phyloP scores from a whole-genome alignment of 176 grass and related monocot species.

The Aegilops longissima region DNA sequence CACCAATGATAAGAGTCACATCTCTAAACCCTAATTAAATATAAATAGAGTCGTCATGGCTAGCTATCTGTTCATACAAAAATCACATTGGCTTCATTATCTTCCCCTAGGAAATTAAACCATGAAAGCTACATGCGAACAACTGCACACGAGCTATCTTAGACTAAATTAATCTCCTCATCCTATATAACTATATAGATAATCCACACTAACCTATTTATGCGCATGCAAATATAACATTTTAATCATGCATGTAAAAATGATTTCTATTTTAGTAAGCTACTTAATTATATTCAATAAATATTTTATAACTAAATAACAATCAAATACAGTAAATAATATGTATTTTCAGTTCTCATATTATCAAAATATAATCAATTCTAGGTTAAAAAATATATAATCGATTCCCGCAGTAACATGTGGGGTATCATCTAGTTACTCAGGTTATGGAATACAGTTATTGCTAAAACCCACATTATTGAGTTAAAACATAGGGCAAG shows the following conservation, averaged over 20 bases:
- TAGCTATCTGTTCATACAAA: constrained; percentile 22
- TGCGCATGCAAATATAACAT: not conserved
- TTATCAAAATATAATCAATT: too few relatives aligned
- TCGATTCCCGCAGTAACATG: too few relatives aligned
- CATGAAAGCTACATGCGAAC: constrained; percentile 30
- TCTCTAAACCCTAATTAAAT: not conserved
- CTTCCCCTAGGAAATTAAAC: constrained; percentile 2
- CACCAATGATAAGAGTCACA: constrained; percentile 4
- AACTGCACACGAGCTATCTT: not conserved
- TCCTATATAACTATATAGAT: not conserved
- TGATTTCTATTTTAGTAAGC: not conserved
- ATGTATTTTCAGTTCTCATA: too few relatives aligned
- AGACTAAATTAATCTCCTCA: not conserved
- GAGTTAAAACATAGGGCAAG: not conserved
- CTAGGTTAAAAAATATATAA: too few relatives aligned
- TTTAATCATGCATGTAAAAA: not conserved
- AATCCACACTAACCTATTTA: not conserved
- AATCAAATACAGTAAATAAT: not conserved
- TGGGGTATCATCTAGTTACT: too few relatives aligned
- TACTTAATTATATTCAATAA: not conserved
- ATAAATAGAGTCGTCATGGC: constrained; percentile 24
- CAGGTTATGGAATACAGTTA: not conserved
- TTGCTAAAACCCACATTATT: not conserved
- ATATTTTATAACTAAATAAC: not conserved
- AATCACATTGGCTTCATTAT: constrained; percentile 26